Percentiles rank a stretch among this genome's conserved stretches.
Conservation (phyloP, 352 stramenopile genomes). For the Pythium brachiatum region DNA sequence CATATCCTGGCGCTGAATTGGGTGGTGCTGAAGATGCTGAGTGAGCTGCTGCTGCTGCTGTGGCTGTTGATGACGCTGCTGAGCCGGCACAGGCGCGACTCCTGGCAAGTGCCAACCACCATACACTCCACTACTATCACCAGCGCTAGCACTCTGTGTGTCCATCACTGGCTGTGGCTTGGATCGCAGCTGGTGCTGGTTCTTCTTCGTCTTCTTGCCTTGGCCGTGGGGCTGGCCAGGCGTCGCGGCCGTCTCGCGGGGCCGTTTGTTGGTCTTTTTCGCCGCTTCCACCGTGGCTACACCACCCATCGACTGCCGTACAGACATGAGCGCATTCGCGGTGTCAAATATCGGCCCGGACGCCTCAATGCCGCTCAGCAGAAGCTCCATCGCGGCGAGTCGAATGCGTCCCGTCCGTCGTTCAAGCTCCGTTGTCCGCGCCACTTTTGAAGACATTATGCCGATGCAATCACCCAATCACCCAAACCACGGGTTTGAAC, state of each 20-base stretch:
- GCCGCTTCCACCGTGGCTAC: too few relatives aligned
- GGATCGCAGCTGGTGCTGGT: background rate
- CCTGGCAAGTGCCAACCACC: background rate
- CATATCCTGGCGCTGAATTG: background rate
- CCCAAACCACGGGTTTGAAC: conserved; percentile 9
- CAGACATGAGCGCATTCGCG: conserved; percentile 12
- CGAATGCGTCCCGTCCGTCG: background rate
- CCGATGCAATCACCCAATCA: conserved; percentile 18
- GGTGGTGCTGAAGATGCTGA: background rate
- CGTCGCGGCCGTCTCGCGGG: conserved; percentile 1
- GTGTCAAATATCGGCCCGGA: conserved; percentile 2
- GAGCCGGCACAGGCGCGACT: background rate
- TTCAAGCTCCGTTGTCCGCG: background rate
- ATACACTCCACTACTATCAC: background rate
- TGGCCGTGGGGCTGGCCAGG: background rate
- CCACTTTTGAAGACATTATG: conserved; percentile 7
- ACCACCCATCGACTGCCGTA: conserved; percentile 4
- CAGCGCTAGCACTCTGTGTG: background rate
- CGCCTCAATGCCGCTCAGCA: conserved; percentile 5
- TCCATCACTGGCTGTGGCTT: background rate
- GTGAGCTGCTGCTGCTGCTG: background rate
- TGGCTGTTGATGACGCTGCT: background rate
- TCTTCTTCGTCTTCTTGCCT: conserved; percentile 4
- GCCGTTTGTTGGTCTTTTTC: background rate
- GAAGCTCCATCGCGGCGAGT: conserved; percentile 1